Evolutionary conservation across 345 rosid genomes (phyloP).

Genomic region (Euclidium syriacum): DNA sequence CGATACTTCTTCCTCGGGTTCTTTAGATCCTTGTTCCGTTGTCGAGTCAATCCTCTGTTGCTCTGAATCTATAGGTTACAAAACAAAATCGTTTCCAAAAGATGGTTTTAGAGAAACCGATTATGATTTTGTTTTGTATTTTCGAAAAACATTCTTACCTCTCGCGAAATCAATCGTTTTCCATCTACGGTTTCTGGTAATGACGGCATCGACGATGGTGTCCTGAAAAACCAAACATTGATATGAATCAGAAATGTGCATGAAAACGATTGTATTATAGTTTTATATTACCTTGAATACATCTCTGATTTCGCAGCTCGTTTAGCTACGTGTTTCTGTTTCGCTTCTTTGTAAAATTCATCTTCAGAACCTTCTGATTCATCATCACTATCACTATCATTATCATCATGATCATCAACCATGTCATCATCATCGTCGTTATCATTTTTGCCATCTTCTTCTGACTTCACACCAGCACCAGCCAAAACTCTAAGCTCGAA

Average conservation of each 20-base stretch:
- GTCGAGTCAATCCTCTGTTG: conserved; percentile 71
- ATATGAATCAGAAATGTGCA: no score
- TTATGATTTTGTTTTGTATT: neutral
- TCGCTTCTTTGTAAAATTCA: conserved; percentile 64
- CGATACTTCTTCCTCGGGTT: conserved; percentile 85
- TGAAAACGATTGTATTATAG: no score
- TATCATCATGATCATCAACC: conserved; percentile 28
- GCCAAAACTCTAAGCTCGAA: conserved; percentile 79
- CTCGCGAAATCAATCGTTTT: conserved; percentile 47
- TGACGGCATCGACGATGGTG: conserved; percentile 27
- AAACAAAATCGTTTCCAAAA: neutral
- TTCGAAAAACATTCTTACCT: conserved; percentile 36
- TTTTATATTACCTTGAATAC: conserved; percentile 50
- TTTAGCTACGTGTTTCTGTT: conserved; percentile 48
- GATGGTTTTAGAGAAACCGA: conserved; percentile 11
- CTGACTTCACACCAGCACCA: conserved; percentile 65
- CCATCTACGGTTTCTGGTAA: conserved; percentile 64
- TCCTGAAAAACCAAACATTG: conserved; percentile 23
- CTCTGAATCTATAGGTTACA: conserved; percentile 41
- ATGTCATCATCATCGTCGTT: conserved; percentile 31
- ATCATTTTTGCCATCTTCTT: conserved; percentile 45
- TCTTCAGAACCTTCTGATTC: conserved; percentile 45
- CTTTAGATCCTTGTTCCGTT: conserved; percentile 52
- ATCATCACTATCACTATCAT: conserved; percentile 28
- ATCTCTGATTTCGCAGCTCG: conserved; percentile 64